Evolutionary conservation across 345 rosid species (phyloP).

Genomic region (Dovyalis caffra): DNA sequence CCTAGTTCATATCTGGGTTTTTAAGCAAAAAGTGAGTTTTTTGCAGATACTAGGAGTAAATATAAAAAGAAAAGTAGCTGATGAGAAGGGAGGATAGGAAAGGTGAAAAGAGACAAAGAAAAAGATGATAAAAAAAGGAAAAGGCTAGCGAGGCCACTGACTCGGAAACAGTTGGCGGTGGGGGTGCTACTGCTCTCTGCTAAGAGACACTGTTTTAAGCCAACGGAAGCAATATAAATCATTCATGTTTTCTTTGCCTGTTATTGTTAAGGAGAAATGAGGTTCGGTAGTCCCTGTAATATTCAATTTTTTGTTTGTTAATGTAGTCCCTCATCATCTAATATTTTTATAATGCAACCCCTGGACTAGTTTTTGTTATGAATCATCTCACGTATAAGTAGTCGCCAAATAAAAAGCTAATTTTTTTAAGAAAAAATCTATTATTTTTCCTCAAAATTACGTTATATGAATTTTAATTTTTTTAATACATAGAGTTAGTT

Average conservation of each 20-base stretch:
- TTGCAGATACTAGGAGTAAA: neutral
- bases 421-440: no score
- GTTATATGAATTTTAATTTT: no score
- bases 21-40: constrained; percentile 1
- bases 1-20: constrained; percentile 25
- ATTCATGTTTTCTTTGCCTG: neutral
- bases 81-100: neutral
- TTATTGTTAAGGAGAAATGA: neutral
- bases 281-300: neutral
- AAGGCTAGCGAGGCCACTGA: neutral
- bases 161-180: neutral
- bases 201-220: neutral
- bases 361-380: neutral
- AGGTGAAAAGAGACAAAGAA: neutral
- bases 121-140: neutral
- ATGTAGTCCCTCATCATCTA: neutral
- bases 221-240: neutral
- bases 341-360: neutral
- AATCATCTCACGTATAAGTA: no score
- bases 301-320: neutral
- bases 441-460: no score
- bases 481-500: no score
- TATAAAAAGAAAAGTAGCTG: neutral
- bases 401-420: no score
- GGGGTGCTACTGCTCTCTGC: neutral